Base-by-base conservation (phyloP, 1,284 basidiomycete genomes). In the Apiotrichum sp. region DNA sequence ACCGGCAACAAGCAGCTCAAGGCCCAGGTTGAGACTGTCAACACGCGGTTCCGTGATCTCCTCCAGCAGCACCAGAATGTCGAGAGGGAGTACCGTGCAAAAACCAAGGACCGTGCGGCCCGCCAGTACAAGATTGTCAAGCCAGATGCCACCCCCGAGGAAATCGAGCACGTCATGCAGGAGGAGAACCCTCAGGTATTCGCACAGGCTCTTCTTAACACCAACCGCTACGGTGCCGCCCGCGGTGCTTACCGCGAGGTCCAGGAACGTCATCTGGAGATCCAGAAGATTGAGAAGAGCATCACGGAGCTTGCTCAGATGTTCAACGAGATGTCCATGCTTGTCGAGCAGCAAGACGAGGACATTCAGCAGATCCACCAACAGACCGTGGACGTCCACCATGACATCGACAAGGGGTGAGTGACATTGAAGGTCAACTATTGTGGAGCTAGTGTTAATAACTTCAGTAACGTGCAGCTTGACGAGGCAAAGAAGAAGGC, bases 71-170 rank as follows among this genome's bases (percentile, higher is more conserved):
- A 82, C 69, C 92, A 97, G 78, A 83, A 84, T 42, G 90, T 96
- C 31, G 96, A 99, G 78, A 88, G 93, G 76, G 86, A 90, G 70
- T 91, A 89, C 74, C 86, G 95, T 57, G 82, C 87, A 64, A 93
- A 90, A 79, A 93, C 96, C 78, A 91, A 91, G 77, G 89, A 93
- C 73, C 82, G 93, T 46, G 86, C 95, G 80, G 93, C 95, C 78
- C 84, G 96, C 62, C 96, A 98, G 78, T 95, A 88, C 80, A 91
- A 87, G 78, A 98, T 98, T 65, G 90, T 93, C 56, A 95, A 96
- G 78, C 91, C 91, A 6, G 85, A 93, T 68, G 92, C 92, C 3
- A 87, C 89, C 13, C 82, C 83, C 4, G 86, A 90, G 56, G 92
- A 97, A 73, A 80, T 97, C 55, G 78, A 80, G 48, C 83, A 85